phyloP scores from a whole-genome alignment of 2,329 filamentous ascomycete genomes.

The Simplicillium sp. region DNA sequence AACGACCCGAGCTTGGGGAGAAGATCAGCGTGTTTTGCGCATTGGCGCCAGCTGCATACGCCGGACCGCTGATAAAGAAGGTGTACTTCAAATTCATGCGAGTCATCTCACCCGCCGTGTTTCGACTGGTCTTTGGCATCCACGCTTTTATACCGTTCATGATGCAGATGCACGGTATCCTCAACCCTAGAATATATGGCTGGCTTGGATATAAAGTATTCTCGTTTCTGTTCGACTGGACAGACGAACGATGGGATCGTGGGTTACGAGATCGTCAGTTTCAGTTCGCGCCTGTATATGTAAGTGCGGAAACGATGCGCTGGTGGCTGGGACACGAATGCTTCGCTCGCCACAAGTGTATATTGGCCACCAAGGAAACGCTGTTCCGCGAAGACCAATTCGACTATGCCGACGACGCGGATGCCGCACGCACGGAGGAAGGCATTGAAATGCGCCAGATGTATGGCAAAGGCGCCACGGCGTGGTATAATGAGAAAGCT shows the following conservation, averaged over 20 bases:
- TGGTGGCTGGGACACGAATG: conserved; percentile 92
- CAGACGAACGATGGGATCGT: conserved; percentile 74
- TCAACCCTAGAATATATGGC: conserved; percentile 64
- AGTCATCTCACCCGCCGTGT: conserved; percentile 64
- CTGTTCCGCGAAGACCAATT: conserved; percentile 51
- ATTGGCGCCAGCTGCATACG: conserved; percentile 82
- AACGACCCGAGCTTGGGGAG: conserved; percentile 73
- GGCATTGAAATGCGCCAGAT: conserved; percentile 22
- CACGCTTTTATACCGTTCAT: conserved; percentile 91
- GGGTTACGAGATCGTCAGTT: conserved; percentile 75
- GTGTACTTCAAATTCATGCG: conserved; percentile 91
- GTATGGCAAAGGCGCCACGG: conserved; percentile 40
- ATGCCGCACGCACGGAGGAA: conserved; percentile 11
- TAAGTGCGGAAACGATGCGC: conserved; percentile 80
- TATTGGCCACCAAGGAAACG: conserved; percentile 69
- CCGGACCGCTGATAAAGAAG: conserved; percentile 75
- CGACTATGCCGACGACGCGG: conserved; percentile 35
- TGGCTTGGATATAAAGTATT: conserved; percentile 83
- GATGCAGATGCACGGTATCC: conserved; percentile 67
- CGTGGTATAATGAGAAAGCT: conserved; percentile 74
- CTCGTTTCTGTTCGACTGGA: conserved; percentile 83
- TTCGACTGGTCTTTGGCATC: conserved; percentile 78
- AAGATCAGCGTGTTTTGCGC: conserved; percentile 86
- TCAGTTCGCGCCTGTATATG: conserved; percentile 85
- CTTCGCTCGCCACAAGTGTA: conserved; percentile 72